These are phyloP conservation scores for Fusarium brevicatenulatum DNA, from an alignment of 2,329 filamentous ascomycete genomes.

Conservation along the genomic window DNA sequence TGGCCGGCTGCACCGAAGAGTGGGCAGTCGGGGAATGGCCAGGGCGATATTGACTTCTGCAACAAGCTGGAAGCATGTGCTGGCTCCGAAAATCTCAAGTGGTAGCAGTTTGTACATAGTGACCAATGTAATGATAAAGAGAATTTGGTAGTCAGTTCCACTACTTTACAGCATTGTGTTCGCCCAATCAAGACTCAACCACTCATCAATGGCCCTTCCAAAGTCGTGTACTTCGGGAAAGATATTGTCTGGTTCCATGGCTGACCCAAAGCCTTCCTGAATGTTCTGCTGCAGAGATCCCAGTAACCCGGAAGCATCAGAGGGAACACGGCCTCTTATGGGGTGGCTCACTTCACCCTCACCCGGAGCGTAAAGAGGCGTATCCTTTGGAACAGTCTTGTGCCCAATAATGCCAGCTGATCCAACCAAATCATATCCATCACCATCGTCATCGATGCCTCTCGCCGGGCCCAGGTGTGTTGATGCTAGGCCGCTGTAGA, in stretches of 20 bases:
- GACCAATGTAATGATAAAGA: no score
- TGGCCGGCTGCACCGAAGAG: not conserved
- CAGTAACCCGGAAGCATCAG: not conserved
- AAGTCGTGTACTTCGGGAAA: not conserved
- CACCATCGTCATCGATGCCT: not conserved
- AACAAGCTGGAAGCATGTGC: not conserved
- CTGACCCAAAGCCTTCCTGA: not conserved
- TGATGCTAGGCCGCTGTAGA: not conserved
- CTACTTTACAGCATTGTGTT: not conserved
- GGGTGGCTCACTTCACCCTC: not conserved
- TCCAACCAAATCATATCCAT: not conserved
- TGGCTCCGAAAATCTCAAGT: not conserved
- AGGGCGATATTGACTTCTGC: not conserved
- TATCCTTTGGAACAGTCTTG: not conserved
- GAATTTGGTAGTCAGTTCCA: no score
- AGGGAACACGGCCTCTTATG: not conserved
- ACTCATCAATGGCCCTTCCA: not conserved
- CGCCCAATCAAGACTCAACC: not conserved
- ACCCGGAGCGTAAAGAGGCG: not conserved
- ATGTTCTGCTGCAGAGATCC: not conserved
- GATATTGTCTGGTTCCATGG: not conserved
- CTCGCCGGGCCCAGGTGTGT: accelerated
- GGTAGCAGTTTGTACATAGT: not conserved
- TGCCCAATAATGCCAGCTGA: not conserved
- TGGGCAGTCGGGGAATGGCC: accelerated